phyloP scores from a whole-genome alignment of 148 eudicot species.

The Rhododendron williamsianum region DNA sequence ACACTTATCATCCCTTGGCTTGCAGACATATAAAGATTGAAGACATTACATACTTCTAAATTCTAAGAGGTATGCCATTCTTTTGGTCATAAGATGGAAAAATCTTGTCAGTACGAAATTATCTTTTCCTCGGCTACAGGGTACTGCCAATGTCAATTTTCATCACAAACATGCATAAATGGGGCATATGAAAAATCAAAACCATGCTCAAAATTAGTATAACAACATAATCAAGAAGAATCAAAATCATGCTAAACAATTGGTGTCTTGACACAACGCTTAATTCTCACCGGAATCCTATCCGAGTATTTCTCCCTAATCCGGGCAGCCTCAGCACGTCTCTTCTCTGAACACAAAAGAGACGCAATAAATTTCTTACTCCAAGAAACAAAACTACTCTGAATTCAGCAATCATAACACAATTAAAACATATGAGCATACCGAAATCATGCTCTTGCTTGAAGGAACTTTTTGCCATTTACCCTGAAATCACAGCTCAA shows the following conservation, averaged over 20 bases:
- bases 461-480: conserved; percentile 76
- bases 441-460: conserved; percentile 83
- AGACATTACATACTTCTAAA: background rate
- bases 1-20: background rate
- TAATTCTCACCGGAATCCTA: conserved; percentile 69
- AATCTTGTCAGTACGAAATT: background rate
- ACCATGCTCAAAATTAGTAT: background rate
- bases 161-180: background rate
- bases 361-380: background rate
- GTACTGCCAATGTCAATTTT: background rate
- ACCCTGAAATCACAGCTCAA: conserved; percentile 27
- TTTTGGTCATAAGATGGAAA: background rate
- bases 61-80: background rate
- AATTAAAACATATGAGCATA: conserved; percentile 17
- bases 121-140: background rate
- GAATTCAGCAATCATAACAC: background rate
- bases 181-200: background rate
- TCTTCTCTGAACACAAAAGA: conserved; percentile 52
- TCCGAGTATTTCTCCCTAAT: conserved; percentile 86
- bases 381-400: background rate
- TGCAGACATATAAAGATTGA: background rate
- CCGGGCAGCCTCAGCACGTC: conserved; percentile 81
- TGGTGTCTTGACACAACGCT: background rate
- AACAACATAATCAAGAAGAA: background rate
- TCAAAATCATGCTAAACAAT: background rate